These are phyloP conservation scores for Epicoccum sorghinum DNA, from an alignment of 2,329 filamentous ascomycete genomes.

Conservation along the genomic window DNA sequence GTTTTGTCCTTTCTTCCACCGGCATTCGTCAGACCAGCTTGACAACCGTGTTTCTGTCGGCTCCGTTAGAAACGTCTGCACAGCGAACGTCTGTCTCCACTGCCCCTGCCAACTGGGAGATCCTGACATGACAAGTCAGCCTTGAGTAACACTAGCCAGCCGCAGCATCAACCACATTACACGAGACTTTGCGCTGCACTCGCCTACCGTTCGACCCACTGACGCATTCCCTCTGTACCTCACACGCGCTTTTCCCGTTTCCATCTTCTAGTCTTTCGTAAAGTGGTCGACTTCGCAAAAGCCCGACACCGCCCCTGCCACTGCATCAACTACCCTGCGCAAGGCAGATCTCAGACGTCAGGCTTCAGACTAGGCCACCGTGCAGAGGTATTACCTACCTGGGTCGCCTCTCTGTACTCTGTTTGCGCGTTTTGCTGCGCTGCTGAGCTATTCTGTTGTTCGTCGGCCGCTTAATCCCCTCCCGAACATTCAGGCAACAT, in stretches of 20 bases:
- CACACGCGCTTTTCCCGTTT: constrained; percentile 31
- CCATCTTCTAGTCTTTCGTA: constrained; percentile 29
- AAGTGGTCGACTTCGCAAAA: constrained; percentile 33
- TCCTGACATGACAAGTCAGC: constrained; percentile 39
- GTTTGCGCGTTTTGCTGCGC: constrained; percentile 21
- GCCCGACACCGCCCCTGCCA: constrained; percentile 43
- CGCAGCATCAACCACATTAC: constrained; percentile 25
- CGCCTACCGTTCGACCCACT: constrained; percentile 29
- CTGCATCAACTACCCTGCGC: constrained; percentile 34
- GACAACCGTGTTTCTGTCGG: constrained; percentile 24
- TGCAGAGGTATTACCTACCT: constrained; percentile 32
- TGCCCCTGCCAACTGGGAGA: constrained; percentile 27
- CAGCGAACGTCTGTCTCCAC: constrained; percentile 38
- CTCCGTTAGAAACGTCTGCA: constrained; percentile 27
- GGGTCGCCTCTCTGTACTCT: constrained; percentile 21
- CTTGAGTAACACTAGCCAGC: constrained; percentile 37
- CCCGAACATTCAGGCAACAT: constrained; percentile 36
- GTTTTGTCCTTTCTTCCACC: constrained; percentile 26
- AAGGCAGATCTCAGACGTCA: constrained; percentile 42
- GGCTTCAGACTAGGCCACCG: constrained; percentile 32
- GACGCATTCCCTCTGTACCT: constrained; percentile 25
- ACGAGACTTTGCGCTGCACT: constrained; percentile 29
- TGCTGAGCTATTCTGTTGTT: constrained; percentile 22
- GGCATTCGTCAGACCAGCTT: constrained; percentile 24
- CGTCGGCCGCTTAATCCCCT: constrained; percentile 22